phyloP scores from a whole-genome alignment of 2,329 filamentous ascomycete species.

The Teratosphaeriaceae sp. region DNA sequence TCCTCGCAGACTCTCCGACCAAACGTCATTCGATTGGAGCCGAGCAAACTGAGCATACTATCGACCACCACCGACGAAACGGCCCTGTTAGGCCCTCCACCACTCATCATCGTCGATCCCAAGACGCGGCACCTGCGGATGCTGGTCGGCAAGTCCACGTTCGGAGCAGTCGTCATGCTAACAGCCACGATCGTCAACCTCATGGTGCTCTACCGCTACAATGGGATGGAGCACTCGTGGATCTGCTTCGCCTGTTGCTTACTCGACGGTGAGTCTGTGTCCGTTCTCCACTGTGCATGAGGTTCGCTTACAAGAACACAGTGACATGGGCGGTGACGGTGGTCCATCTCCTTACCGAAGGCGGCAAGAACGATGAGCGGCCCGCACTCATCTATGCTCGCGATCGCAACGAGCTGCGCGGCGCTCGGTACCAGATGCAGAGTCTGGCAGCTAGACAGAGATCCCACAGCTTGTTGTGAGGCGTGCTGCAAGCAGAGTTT shows the following conservation, averaged over 20 bases:
- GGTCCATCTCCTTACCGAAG: slow-evolving; percentile 10
- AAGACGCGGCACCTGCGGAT: slow-evolving; percentile 31
- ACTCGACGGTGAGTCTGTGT: slow-evolving; percentile 29
- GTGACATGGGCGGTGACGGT: slow-evolving; percentile 13
- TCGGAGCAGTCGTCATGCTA: slow-evolving; percentile 33
- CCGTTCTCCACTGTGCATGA: not conserved
- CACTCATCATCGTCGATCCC: too few species aligned
- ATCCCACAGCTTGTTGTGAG: not conserved
- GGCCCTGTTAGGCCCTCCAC: too few species aligned
- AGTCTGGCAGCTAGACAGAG: not conserved
- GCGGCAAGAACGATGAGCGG: not conserved
- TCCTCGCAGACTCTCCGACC: not conserved
- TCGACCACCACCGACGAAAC: too few species aligned
- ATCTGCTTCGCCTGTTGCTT: slow-evolving; percentile 36
- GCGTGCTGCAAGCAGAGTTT: not conserved
- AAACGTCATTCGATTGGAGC: not conserved
- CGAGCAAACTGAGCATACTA: not conserved
- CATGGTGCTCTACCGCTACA: slow-evolving; percentile 23
- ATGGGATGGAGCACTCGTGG: slow-evolving; percentile 34
- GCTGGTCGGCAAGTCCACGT: slow-evolving; percentile 33
- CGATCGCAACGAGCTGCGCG: not conserved
- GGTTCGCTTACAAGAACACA: slow-evolving; percentile 1
- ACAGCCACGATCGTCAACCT: slow-evolving; percentile 35
- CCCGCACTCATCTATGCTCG: not conserved
- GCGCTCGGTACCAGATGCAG: not conserved